Percentiles rank a stretch among this genome's conserved stretches.
Evolutionary conservation across 768 basidiomycete species (phyloP).

Genomic region (Hydnomerulius pinastri): DNA sequence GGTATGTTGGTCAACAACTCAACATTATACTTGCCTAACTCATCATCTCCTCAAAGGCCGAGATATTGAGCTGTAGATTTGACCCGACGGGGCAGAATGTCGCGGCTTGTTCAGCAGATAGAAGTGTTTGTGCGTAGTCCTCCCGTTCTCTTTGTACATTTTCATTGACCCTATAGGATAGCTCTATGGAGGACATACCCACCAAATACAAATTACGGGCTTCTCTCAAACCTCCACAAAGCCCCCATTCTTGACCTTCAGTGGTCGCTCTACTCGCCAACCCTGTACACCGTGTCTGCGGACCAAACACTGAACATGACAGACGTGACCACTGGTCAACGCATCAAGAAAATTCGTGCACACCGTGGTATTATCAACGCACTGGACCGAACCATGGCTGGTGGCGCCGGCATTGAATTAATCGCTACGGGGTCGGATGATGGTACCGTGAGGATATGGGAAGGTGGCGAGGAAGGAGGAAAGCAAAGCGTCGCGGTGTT

Average conservation of each 20-base stretch:
- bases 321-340: slow-evolving; percentile 83
- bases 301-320: slow-evolving; percentile 81
- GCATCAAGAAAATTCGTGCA: slow-evolving; percentile 78
- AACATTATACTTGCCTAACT: neutral
- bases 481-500: slow-evolving; percentile 81
- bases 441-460: slow-evolving; percentile 90
- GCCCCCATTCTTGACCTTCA: slow-evolving; percentile 91
- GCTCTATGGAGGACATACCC: slow-evolving; percentile 91
- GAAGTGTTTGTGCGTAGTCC: slow-evolving; percentile 76
- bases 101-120: slow-evolving; percentile 89
- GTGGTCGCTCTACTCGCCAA: slow-evolving; percentile 76
- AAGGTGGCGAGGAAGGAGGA: slow-evolving; percentile 71
- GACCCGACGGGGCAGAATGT: slow-evolving; percentile 93
- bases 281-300: slow-evolving; percentile 84
- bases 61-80: slow-evolving; percentile 91
- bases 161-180: slow-evolving; percentile 28
- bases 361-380: slow-evolving; percentile 92
- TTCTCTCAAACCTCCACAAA: slow-evolving; percentile 82
- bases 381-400: slow-evolving; percentile 83
- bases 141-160: slow-evolving; percentile 2
- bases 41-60: slow-evolving; percentile 47
- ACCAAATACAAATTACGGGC: slow-evolving; percentile 91
- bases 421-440: slow-evolving; percentile 90
- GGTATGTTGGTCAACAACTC: slow-evolving; percentile 45
- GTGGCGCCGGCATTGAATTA: slow-evolving; percentile 83